A percentile compares a stretch with the other conserved stretches of the same genome.
phyloP scores from a whole-genome alignment of 352 stramenopile species.

The Pythium insidiosum region DNA sequence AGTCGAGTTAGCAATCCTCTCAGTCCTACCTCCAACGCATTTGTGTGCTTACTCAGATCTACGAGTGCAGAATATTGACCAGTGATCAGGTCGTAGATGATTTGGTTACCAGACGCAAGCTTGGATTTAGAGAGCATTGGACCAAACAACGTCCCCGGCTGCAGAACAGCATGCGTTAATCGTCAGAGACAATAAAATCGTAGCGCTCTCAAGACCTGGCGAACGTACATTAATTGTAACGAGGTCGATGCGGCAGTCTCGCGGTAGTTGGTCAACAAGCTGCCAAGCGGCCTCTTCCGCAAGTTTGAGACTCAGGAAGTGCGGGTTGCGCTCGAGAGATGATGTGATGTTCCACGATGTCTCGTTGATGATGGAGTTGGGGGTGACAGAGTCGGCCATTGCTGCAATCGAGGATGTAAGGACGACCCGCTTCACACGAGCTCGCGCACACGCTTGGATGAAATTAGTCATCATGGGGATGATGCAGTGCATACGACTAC shows the following conservation, averaged over 20 bases:
- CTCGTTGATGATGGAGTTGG: slow-evolving; percentile 79
- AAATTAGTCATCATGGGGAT: slow-evolving; percentile 91
- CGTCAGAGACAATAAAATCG: background rate
- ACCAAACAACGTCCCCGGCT: slow-evolving; percentile 78
- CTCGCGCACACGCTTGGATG: slow-evolving; percentile 76
- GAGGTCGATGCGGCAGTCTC: slow-evolving; percentile 75
- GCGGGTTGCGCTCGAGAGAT: slow-evolving; percentile 75
- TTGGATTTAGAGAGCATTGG: slow-evolving; percentile 80
- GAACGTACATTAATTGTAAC: slow-evolving; percentile 78
- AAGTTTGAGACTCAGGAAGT: slow-evolving; percentile 85
- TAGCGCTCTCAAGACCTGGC: background rate
- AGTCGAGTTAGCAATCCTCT: slow-evolving; percentile 2
- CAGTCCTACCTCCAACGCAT: too few relatives aligned
- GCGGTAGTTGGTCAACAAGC: slow-evolving; percentile 78
- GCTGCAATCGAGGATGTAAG: slow-evolving; percentile 81
- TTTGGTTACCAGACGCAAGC: slow-evolving; percentile 72
- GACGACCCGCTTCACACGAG: slow-evolving; percentile 76
- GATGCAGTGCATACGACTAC: slow-evolving; percentile 87
- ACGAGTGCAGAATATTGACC: slow-evolving; percentile 83
- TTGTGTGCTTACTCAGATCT: slow-evolving; percentile 62
- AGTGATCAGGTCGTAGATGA: slow-evolving; percentile 84
- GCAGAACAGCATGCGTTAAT: slow-evolving; percentile 1
- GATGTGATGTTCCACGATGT: slow-evolving; percentile 83
- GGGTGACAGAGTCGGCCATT: slow-evolving; percentile 73
- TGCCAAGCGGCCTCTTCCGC: slow-evolving; percentile 84